Base-by-base conservation (phyloP, 306 rosid species). In the Begonia masoniana region DNA sequence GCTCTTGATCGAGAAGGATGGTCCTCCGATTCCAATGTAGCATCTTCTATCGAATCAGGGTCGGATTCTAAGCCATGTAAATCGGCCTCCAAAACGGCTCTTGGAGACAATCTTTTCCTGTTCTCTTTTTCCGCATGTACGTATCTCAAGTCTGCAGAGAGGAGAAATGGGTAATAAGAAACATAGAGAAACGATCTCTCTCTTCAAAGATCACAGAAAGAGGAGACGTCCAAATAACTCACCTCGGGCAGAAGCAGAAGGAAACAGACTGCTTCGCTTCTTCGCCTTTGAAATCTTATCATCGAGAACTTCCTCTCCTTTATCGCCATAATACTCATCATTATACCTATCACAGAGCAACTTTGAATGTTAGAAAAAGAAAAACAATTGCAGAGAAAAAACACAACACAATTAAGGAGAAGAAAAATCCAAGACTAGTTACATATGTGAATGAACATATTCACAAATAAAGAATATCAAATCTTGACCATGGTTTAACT, bases 81-180 rank as follows among this genome's bases (percentile, higher is more conserved):
- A 54, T 66, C 71, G 12, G 72, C 76, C 68, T 86, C 99, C 50
- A 91, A 62, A 50, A 85, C 94, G 16, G 85, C 97, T 74, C 88
- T 78, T 41, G 97, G 97, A 54, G 97, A 82, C 35, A 65, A 47
- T 13, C 4, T 59, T n/a, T 78, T 77, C 5, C 72, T 72, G 55
- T 76, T 78, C 76, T 84, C 97, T 41, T 69, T 82, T 76, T 84
- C 88, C 49, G 73, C 43, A 19, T 84, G 86, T 42, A 65, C 46
- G 53, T 54, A 62, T 47, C 82, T 79, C 76, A 84, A 74, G 65
- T 88, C 97, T 88, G 60, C 46, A 54, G 50, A 71, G 24, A 49
- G 16, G 52, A 47, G 13, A 69, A 70, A 53, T 51, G 14, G 12
- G 39, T 6, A 31, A 31, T 31, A 4, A 31, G 39, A 3, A 31